Base-by-base conservation (phyloP, 169 alveolate genomes). In the Toxoplasma gondii region DNA sequence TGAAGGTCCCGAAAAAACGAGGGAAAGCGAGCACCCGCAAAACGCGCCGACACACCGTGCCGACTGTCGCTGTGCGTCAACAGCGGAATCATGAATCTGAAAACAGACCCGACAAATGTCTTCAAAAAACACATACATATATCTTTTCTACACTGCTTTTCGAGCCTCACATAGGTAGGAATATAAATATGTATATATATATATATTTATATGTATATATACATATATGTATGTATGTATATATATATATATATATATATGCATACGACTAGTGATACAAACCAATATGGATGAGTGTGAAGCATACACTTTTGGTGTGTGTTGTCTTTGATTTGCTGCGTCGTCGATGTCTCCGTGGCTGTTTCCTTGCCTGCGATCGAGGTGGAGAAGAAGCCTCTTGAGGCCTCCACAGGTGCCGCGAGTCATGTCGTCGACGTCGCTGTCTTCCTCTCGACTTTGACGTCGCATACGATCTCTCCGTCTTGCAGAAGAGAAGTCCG, bases 331-430 rank as follows among this genome's bases (percentile, higher is more conserved):
- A 7, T 49, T 49, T 12, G n/a, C 31, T 12, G 74, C n/a, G 9
- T 64, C 34, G 74, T 22, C 74, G 34, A 31, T 12, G 67, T 53
- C 9, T 53, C 27, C 67, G 9, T 53, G 67, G 67, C 19, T 12
- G 67, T 12, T 41, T 36, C 10, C 90, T 22, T 82, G 39, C 90
- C 64, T 22, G 31, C 67, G 67, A 82, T 82, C 90, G 1, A 82
- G 38, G 4, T 82, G 90, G 2, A 82, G 53, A 1, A 82, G 90
- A 9, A 82, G 53, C 24, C 90, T 38, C 64, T 82, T 82, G 53
- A 82, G 90, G 53, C 90, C 67, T 9, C 90, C 90, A 44, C 90
- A 82, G 5, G 90, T 82, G 27, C 90, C 90, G n/a, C 90, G 53
- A 1, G 90, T 82, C 90, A 82, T 29, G 31, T 34, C 90, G 16